Conservation (phyloP, 2,329 filamentous ascomycete genomes). For the Pseudomassariella vexata region DNA sequence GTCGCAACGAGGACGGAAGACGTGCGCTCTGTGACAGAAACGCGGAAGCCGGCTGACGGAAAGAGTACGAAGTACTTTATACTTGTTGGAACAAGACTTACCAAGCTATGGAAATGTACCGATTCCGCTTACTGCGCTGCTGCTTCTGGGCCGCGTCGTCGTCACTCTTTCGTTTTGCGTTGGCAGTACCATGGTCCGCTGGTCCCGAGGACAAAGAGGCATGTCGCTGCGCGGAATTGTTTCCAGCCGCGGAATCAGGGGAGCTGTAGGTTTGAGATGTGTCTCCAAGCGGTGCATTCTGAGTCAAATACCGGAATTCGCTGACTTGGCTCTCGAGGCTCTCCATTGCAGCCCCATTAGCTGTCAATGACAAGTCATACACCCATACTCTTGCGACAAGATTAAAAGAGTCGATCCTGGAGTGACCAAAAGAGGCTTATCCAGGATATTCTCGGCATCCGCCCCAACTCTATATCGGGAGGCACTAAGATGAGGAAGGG, state of each 20-base stretch:
- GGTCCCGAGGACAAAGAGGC: constrained; percentile 3
- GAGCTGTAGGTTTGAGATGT: constrained; percentile 8
- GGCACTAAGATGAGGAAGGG: no score
- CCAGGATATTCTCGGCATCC: no score
- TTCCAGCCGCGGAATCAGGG: constrained; percentile 9
- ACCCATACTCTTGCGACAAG: no score
- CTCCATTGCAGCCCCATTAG: constrained; percentile 11
- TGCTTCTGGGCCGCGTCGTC: constrained; percentile 32
- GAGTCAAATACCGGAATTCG: constrained; percentile 25
- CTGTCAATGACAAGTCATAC: no score
- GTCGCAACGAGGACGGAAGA: no score
- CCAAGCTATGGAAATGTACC: constrained; percentile 60
- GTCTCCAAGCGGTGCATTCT: constrained; percentile 12
- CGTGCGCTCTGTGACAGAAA: no score
- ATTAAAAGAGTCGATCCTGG: no score
- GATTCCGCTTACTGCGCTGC: constrained; percentile 55
- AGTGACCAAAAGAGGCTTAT: background rate
- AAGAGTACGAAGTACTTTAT: background rate
- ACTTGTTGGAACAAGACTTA: constrained; percentile 26
- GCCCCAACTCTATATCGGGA: no score
- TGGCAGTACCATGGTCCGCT: constrained; percentile 3
- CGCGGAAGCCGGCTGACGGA: no score
- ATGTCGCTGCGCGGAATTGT: constrained; percentile 10
- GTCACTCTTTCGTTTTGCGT: constrained; percentile 15
- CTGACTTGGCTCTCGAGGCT: constrained; percentile 26